Evolutionary conservation across 2,329 filamentous ascomycete species (phyloP).

Genomic region (Trichophyton equinum): DNA sequence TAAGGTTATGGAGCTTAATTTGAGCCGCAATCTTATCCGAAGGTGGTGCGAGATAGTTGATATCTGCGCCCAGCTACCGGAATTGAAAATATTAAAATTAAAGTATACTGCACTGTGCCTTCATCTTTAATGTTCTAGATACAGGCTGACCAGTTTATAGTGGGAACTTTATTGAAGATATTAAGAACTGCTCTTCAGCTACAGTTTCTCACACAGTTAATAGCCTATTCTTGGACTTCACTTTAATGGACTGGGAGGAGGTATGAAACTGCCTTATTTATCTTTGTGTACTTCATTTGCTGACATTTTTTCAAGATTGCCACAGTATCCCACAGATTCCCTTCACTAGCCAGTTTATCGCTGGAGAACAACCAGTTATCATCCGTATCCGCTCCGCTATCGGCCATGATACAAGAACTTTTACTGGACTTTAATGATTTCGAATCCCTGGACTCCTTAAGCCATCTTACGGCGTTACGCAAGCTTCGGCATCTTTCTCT

Average conservation of each 20-base stretch:
- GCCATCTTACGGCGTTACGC: conserved; percentile 42
- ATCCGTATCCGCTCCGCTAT: conserved; percentile 20
- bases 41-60: conserved; percentile 52
- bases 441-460: conserved; percentile 27
- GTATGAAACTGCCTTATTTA: conserved; percentile 26
- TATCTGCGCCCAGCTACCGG: conserved; percentile 59
- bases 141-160: conserved; percentile 32
- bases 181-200: conserved; percentile 19
- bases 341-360: conserved; percentile 23
- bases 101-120: conserved; percentile 44
- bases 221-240: conserved; percentile 56
- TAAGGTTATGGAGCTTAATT: conserved; percentile 59
- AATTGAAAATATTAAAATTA: conserved; percentile 53
- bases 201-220: conserved; percentile 40
- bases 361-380: conserved; percentile 28
- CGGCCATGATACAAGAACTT: conserved; percentile 32
- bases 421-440: conserved; percentile 39
- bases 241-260: conserved; percentile 53
- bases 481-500: conserved; percentile 44
- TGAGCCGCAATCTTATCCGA: conserved; percentile 73
- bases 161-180: conserved; percentile 53
- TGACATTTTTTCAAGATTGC: conserved; percentile 22
- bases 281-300: background rate
- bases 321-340: conserved; percentile 23
- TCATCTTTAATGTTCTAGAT: conserved; percentile 2